These are phyloP conservation scores for Leishmania tropica DNA, from an alignment of 208 protist species.

Conservation along the genomic window DNA sequence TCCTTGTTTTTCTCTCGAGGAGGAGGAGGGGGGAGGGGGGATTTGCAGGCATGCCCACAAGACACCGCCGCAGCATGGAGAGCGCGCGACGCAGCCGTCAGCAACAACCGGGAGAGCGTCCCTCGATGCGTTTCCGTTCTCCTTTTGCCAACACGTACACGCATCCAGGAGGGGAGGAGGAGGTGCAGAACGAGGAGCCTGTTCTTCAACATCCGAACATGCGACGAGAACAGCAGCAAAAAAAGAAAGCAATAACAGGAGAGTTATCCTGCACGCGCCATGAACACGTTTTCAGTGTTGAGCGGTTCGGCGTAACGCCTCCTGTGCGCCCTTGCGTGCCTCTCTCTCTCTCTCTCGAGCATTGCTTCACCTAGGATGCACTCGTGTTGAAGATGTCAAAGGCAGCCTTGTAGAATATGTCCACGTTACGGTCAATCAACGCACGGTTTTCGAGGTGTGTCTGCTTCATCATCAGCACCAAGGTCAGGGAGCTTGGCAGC, in stretches of 20 bases:
- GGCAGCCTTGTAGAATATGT: conserved; percentile 81
- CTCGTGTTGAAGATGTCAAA: conserved; percentile 68
- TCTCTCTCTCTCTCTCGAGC: neutral
- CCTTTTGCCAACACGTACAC: neutral
- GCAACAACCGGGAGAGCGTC: neutral
- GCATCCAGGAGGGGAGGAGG: neutral
- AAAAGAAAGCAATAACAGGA: neutral
- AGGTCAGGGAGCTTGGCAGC: conserved; percentile 80
- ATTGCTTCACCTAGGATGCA: conserved; percentile 1
- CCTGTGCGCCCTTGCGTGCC: neutral
- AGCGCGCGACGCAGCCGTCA: neutral
- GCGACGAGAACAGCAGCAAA: neutral
- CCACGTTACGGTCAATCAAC: conserved; percentile 87
- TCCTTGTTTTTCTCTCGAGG: no score
- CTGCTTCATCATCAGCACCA: conserved; percentile 89
- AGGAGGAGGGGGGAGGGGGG: no score
- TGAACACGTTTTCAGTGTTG: neutral
- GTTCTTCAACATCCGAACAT: no score
- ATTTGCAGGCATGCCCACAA: no score
- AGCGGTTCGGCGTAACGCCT: neutral
- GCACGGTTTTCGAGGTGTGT: conserved; percentile 62
- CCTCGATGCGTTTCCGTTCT: neutral
- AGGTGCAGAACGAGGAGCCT: no score
- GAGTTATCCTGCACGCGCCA: neutral
- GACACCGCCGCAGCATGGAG: neutral